Conservation (phyloP, 1,139 yeast species). For the Wickerhamomyces sp. region DNA sequence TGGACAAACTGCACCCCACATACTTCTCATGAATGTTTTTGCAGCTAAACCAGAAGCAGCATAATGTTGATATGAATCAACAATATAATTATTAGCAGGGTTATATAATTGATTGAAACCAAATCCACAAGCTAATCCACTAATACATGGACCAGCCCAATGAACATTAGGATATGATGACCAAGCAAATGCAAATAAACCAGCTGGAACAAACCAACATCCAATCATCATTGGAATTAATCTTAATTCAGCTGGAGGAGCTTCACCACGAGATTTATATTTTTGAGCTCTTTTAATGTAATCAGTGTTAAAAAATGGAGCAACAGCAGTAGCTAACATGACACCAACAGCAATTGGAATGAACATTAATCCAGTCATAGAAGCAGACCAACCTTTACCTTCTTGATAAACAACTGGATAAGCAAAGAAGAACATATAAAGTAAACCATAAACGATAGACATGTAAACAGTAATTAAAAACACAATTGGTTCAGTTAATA, state of each 20-base stretch:
- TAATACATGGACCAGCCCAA: constrained; percentile 64
- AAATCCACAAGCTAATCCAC: constrained; percentile 55
- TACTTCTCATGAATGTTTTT: constrained; percentile 59
- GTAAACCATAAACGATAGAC: constrained; percentile 54
- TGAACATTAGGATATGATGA: constrained; percentile 47
- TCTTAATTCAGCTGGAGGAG: constrained; percentile 59
- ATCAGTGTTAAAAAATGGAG: constrained; percentile 58
- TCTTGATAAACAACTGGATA: constrained; percentile 62
- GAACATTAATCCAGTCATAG: constrained; percentile 61
- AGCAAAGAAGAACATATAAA: constrained; percentile 62
- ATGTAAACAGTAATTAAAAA: constrained; percentile 54
- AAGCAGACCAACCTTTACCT: constrained; percentile 60
- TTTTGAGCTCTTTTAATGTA: constrained; percentile 47
- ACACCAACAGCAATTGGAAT: constrained; percentile 70
- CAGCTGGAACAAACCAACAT: constrained; percentile 57
- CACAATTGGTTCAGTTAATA: constrained; percentile 50
- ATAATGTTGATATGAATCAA: constrained; percentile 66
- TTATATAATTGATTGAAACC: constrained; percentile 59
- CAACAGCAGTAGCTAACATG: constrained; percentile 39
- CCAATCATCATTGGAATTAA: constrained; percentile 59
- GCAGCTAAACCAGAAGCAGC: constrained; percentile 70
- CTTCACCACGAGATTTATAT: constrained; percentile 47
- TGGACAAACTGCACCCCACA: constrained; percentile 74
- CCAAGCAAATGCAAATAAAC: constrained; percentile 61
- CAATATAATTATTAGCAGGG: constrained; percentile 65